Evolutionary conservation across 169 alveolate genomes (phyloP), one percentile per base, ranked within the genome.

Genomic region (Cryptosporidium viatorum): DNA sequence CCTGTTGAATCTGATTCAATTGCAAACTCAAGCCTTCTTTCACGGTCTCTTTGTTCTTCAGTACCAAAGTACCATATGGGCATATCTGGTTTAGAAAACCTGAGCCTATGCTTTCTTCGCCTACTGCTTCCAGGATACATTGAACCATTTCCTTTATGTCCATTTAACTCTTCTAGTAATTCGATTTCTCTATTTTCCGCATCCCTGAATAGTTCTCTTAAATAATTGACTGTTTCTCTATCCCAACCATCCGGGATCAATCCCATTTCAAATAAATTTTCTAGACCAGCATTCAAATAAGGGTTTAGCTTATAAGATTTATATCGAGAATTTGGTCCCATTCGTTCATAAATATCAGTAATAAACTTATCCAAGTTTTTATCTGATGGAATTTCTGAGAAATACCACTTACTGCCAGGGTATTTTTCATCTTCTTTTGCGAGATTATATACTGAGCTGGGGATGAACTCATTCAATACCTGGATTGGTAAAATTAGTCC

Each of bases 41-140:
- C 89, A 62, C 80, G 89, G 59, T 80, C 41, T 48, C 71, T 80
- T 62, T 80, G 80, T 21, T 80, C 89, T 2, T 59, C 80, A 26
- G 89, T 80, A 48, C 89, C 89, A 45, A 43, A 80, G 43, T 80
- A 80, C 89, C 89, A 80, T 37, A 80, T 80, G 9, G 89, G 89
- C 45, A 67, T 62, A 7, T 80, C 75, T 9, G 71, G 71, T 37
- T 51, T 43, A 6, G 71, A 37, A 1, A 60, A 43, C 14, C 48
- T 80, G 51, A 62, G 41, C 35, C 35, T 62, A 65, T 80, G 75
- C 35, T 26, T 62, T 62, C 80, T 58, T 39, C 58, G n/a, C 37
- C 50, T 62, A 26, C 52, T 48, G 3, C 21, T 12, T 33, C 43
- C 4, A 14, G 52, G 23, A 23, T 3, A 14, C 35, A 16, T 14